Evolutionary conservation across 1,284 basidiomycete species (phyloP).

Genomic region (Wolfiporia cocos): DNA sequence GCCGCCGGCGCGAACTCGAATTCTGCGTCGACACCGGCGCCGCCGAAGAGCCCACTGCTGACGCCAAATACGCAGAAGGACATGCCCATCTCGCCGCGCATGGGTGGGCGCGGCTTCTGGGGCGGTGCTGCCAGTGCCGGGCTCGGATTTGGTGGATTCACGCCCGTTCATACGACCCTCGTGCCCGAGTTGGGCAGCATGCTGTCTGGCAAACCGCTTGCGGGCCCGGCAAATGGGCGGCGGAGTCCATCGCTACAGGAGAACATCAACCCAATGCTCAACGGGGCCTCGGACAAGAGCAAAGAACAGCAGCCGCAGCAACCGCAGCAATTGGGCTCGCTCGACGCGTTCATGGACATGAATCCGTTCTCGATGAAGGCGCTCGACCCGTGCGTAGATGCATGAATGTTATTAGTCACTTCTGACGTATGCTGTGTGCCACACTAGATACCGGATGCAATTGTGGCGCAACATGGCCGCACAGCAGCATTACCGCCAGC

Average conservation of each 20-base stretch:
- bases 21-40: constrained; percentile 21
- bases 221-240: constrained; percentile 17
- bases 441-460: constrained; percentile 74
- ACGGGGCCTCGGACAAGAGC: constrained; percentile 26
- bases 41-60: constrained; percentile 34
- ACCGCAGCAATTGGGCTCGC: constrained; percentile 25
- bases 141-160: constrained; percentile 57
- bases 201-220: constrained; percentile 29
- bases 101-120: constrained; percentile 62
- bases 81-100: constrained; percentile 56
- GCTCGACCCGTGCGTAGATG: constrained; percentile 61
- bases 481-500: constrained; percentile 24
- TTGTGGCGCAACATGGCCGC: constrained; percentile 78
- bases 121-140: constrained; percentile 46
- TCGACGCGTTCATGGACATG: constrained; percentile 68
- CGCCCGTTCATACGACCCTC: constrained; percentile 81
- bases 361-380: constrained; percentile 81
- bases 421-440: constrained; percentile 8
- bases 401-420: constrained; percentile 1
- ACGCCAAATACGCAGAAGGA: constrained; percentile 84
- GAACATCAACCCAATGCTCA: constrained; percentile 79
- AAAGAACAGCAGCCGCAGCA: constrained; percentile 20
- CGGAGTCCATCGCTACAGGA: constrained; percentile 44
- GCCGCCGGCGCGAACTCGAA: constrained; percentile 17
- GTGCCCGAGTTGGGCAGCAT: constrained; percentile 48